phyloP scores from a whole-genome alignment of 176 grass and related monocot species.

The Phoenix roebelenii region DNA sequence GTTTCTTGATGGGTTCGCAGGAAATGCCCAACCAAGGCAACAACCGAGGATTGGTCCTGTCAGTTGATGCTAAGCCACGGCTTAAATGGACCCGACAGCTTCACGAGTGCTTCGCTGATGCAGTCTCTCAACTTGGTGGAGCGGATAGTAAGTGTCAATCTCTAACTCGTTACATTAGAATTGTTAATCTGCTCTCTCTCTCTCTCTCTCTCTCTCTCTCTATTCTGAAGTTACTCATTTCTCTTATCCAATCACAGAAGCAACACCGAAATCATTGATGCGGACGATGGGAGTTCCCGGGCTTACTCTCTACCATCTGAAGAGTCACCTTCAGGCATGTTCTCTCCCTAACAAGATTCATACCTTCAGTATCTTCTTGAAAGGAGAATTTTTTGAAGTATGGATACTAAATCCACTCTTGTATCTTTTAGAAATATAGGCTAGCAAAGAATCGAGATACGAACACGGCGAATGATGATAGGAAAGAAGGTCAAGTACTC shows the following conservation, averaged over 20 bases:
- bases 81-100: conserved; percentile 80
- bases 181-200: too few species aligned
- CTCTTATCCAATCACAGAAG: conserved; percentile 43
- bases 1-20: too few species aligned
- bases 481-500: conserved; percentile 16
- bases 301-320: conserved; percentile 80
- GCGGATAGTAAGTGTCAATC: conserved; percentile 43
- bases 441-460: conserved; percentile 34
- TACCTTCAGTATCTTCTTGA: background rate
- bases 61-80: conserved; percentile 33
- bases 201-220: too few species aligned
- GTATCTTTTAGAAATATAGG: conserved; percentile 59
- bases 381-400: too few species aligned
- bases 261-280: conserved; percentile 77
- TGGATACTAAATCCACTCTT: background rate
- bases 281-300: conserved; percentile 53
- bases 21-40: too few species aligned
- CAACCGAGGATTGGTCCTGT: background rate
- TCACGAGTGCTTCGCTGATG: conserved; percentile 52
- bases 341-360: background rate
- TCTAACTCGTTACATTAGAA: background rate
- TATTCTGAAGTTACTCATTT: background rate
- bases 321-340: conserved; percentile 87
- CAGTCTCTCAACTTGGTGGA: conserved; percentile 64
- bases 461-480: background rate